Evolutionary conservation across 1,284 basidiomycete genomes (phyloP), one percentile per base, ranked within the genome.

Genomic region (Malassezia vespertilionis): DNA sequence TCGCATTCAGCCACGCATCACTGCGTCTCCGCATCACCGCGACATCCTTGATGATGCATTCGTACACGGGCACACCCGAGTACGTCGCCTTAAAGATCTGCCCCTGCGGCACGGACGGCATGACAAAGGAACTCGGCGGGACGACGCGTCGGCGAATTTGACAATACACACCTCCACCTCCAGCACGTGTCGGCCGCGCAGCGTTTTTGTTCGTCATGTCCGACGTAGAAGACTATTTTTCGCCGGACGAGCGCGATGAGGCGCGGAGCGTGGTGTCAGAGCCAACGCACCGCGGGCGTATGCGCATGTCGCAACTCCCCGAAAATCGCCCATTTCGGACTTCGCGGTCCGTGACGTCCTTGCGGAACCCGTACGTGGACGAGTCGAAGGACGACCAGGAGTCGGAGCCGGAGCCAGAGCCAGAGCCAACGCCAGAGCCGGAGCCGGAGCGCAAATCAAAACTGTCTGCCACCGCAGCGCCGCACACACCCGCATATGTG

Each of bases 11-110:
- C 86, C 93, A 99, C 38, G 83, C 84, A 74, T 99, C 93, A 33
- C 85, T 79, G 62, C 90, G 82, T 58, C 93, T 79, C 43, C 91
- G 81, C 93, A 99, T 99, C 57, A 97, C 89, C 42, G 93, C 91
- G 42, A 73, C 71, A 60, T 69, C 57, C 47, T 72, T 71, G 60
- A 72, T 69, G 55, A 69, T 61, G 47, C 69, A 71, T 48, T 73
- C 72, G 55, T 73, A 74, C 37, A 74, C 72, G 26, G 72, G 72
- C 35, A 74, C 73, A 40, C 68, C 71, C 44, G 69, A 72, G 55
- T 74, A 74, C 46, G 66, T 71, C 23, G 73, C 73, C 63, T 73
- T 51, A 33, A 51, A 51, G 27, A 51, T 45, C 37, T 51, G 48
- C 10, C 48, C 48, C 14, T 38, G 39, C 22, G 48, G 48, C 48